Conservation (phyloP, 2,329 filamentous ascomycete species). For the Dothideomycetes sp. region DNA sequence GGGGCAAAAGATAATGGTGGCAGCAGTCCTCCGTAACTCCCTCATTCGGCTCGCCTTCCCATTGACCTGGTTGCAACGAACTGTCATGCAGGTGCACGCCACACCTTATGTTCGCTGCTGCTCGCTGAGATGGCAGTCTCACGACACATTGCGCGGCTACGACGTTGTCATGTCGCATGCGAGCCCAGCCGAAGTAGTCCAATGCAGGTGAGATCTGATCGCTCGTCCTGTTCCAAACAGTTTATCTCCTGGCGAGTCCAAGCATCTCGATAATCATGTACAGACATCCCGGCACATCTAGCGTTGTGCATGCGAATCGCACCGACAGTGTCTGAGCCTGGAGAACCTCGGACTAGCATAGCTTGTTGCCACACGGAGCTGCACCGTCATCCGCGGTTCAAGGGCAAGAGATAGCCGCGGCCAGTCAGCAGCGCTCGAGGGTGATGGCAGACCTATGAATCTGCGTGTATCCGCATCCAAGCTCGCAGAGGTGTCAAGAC, state of each 20-base stretch:
- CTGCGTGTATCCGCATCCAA: neutral
- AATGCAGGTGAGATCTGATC: neutral
- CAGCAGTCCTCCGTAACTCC: neutral
- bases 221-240: neutral
- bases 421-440: neutral
- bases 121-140: neutral
- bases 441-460: neutral
- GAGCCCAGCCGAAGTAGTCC: neutral
- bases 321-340: neutral
- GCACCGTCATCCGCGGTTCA: neutral
- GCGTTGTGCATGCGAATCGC: neutral
- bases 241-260: too few species aligned
- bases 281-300: too few species aligned
- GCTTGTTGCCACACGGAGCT: neutral
- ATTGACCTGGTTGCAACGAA: slow-evolving; percentile 3
- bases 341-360: neutral
- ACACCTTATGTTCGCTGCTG: slow-evolving; percentile 5
- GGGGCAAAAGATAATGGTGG: neutral
- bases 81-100: slow-evolving; percentile 4
- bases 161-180: neutral
- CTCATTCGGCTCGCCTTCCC: neutral
- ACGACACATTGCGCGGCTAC: neutral
- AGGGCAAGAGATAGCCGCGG: neutral
- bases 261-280: too few species aligned
- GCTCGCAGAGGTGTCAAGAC: too few species aligned